Percentiles rank a stretch among this genome's conserved stretches.
Evolutionary conservation across 2,329 filamentous ascomycete genomes (phyloP).

Genomic region (Microcyclosporella mali): DNA sequence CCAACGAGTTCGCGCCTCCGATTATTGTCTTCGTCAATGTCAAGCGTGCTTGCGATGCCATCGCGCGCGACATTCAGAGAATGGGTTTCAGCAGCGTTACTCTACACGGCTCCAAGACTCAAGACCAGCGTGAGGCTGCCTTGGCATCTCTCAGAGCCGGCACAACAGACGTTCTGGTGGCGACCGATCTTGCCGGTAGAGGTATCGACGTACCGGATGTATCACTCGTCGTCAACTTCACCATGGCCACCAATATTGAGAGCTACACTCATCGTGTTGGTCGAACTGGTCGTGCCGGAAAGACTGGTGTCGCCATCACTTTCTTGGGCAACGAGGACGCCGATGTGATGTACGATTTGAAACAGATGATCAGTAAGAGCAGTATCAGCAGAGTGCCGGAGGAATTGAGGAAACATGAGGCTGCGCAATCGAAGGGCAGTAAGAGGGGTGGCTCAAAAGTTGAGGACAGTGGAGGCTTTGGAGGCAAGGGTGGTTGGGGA

Average conservation of each 20-base stretch:
- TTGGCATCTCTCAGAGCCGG: conserved; percentile 77
- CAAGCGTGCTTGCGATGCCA: conserved; percentile 95
- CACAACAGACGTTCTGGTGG: conserved; percentile 79
- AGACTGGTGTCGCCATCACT: conserved; percentile 91
- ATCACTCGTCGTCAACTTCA: conserved; percentile 93
- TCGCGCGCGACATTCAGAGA: conserved; percentile 86
- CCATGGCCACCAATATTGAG: conserved; percentile 92
- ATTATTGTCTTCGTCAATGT: conserved; percentile 99
- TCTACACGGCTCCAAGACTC: conserved; percentile 90
- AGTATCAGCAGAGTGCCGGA: conserved; percentile 83
- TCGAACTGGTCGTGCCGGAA: conserved; percentile 93
- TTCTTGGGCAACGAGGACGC: conserved; percentile 87
- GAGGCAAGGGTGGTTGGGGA: conserved; percentile 32
- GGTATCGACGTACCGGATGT: conserved; percentile 98
- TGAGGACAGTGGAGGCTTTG: conserved; percentile 32
- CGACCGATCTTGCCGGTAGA: conserved; percentile 89
- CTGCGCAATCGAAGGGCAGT: conserved; percentile 65
- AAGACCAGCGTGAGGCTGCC: conserved; percentile 94
- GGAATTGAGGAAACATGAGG: conserved; percentile 81
- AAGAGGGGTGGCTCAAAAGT: conserved; percentile 27
- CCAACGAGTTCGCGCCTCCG: conserved; percentile 72
- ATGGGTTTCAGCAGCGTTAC: conserved; percentile 90
- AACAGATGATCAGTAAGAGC: conserved; percentile 92
- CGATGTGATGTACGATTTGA: conserved; percentile 84
- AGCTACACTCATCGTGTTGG: conserved; percentile 95